A percentile compares a stretch with the other conserved stretches of the same genome.
These are phyloP conservation scores for Metschnikowia noctiluminum DNA, from an alignment of 805 yeast species.

Conservation along the genomic window DNA sequence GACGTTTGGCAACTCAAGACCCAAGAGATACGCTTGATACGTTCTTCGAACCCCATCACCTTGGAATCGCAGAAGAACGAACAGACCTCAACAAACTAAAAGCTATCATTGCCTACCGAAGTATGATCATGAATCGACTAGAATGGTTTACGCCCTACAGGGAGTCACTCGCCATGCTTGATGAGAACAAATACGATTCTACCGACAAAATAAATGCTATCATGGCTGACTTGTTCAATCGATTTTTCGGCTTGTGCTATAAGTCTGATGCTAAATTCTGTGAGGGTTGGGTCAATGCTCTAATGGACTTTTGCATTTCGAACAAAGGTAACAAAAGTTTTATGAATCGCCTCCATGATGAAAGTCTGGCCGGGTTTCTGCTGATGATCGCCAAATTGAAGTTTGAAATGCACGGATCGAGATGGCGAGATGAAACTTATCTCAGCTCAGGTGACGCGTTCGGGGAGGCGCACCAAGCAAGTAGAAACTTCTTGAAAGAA, in stretches of 20 bases:
- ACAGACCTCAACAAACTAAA: slow-evolving; percentile 9
- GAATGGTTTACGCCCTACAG: slow-evolving; percentile 11
- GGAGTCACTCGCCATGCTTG: slow-evolving; percentile 7
- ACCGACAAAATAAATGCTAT: slow-evolving; percentile 3
- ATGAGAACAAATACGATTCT: slow-evolving; percentile 1
- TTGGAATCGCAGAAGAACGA: not conserved
- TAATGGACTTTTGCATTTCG: slow-evolving; percentile 6
- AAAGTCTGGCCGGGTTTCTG: slow-evolving; percentile 7
- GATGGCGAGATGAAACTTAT: slow-evolving; percentile 1
- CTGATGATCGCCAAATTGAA: slow-evolving; percentile 1
- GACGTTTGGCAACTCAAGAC: slow-evolving; percentile 1
- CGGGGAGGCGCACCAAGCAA: not conserved
- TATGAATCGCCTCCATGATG: slow-evolving; percentile 6
- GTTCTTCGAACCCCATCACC: slow-evolving; percentile 10
- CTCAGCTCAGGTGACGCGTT: not conserved
- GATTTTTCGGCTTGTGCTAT: slow-evolving; percentile 15
- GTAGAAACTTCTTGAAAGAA: not conserved
- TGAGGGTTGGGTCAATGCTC: slow-evolving; percentile 9
- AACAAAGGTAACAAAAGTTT: slow-evolving; percentile 1
- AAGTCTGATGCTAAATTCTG: slow-evolving; percentile 12
- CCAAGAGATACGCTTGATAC: slow-evolving; percentile 6
- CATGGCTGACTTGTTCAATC: slow-evolving; percentile 14
- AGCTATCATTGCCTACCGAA: slow-evolving; percentile 14
- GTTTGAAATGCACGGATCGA: slow-evolving; percentile 1
- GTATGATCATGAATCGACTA: slow-evolving; percentile 11